Conservation (phyloP, 1,284 basidiomycete species). For the Cutaneotrichosporon sp. region DNA sequence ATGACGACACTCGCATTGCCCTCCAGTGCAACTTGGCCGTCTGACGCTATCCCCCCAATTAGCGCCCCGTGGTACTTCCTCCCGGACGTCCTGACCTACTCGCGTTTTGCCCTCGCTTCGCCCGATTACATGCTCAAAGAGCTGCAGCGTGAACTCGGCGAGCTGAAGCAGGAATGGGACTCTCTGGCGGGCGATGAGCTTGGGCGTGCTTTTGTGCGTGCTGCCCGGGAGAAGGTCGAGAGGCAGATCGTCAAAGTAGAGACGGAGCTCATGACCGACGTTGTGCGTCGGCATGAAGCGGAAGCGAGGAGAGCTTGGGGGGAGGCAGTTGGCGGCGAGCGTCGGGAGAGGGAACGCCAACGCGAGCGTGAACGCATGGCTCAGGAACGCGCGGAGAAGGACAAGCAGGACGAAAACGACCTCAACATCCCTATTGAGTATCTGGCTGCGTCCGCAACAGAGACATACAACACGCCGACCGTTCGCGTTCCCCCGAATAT, state of each 20-base stretch:
- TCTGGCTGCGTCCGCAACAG: slow-evolving; percentile 2
- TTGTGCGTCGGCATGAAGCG: slow-evolving; percentile 40
- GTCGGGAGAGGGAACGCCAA: slow-evolving; percentile 48
- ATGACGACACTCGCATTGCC: slow-evolving; percentile 95
- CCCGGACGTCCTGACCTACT: slow-evolving; percentile 81
- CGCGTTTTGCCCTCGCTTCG: slow-evolving; percentile 94
- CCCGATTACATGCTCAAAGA: slow-evolving; percentile 73
- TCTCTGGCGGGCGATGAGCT: slow-evolving; percentile 66
- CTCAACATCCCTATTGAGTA: slow-evolving; percentile 13
- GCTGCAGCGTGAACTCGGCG: slow-evolving; percentile 67
- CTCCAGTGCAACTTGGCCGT: slow-evolving; percentile 87
- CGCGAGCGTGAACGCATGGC: slow-evolving; percentile 43
- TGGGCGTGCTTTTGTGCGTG: slow-evolving; percentile 71
- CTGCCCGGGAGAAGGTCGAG: slow-evolving; percentile 68
- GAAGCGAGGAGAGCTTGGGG: slow-evolving; percentile 40
- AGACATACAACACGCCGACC: slow-evolving; percentile 1
- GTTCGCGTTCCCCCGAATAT: slow-evolving; percentile 38
- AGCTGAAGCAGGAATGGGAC: slow-evolving; percentile 56
- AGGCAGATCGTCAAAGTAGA: slow-evolving; percentile 70
- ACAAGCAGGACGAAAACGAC: slow-evolving; percentile 5
- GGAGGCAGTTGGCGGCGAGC: slow-evolving; percentile 38
- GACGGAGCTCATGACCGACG: slow-evolving; percentile 61
- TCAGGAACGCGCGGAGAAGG: slow-evolving; percentile 30
- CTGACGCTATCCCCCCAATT: slow-evolving; percentile 80
- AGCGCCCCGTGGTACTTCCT: slow-evolving; percentile 88